Evolutionary conservation across 805 yeast species (phyloP).

Genomic region (Wickerhamiella kazuoi): DNA sequence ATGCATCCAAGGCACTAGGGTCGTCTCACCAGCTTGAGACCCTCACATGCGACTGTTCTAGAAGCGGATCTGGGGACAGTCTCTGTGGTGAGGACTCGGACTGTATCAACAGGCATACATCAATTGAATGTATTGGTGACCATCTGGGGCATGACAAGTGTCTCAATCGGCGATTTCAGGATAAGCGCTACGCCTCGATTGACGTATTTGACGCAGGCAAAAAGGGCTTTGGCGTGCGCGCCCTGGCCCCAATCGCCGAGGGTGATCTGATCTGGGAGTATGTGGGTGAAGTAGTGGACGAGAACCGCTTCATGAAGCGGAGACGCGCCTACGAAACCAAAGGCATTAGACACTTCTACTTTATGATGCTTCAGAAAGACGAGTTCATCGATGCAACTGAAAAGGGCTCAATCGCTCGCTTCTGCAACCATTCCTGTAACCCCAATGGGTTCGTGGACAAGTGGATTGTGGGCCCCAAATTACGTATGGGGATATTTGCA

Average conservation of each 20-base stretch:
- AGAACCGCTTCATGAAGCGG: constrained; percentile 50
- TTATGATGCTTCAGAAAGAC: constrained; percentile 87
- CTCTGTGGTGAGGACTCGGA: constrained; percentile 79
- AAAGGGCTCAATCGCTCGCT: constrained; percentile 76
- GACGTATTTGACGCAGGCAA: constrained; percentile 65
- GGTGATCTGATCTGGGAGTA: constrained; percentile 77
- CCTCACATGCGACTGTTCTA: constrained; percentile 84
- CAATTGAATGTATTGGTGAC: constrained; percentile 72
- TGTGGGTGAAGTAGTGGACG: constrained; percentile 85
- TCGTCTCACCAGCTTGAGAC: constrained; percentile 57
- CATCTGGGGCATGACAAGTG: constrained; percentile 35
- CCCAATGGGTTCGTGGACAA: constrained; percentile 93
- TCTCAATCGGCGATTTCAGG: constrained; percentile 86
- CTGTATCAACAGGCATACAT: constrained; percentile 83
- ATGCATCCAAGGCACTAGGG: constrained; percentile 45
- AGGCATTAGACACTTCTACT: constrained; percentile 67
- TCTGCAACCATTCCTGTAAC: constrained; percentile 85
- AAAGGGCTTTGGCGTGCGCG: constrained; percentile 84
- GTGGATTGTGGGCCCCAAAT: constrained; percentile 86
- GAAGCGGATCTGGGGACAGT: constrained; percentile 21
- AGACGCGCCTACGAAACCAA: constrained; percentile 45
- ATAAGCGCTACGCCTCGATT: constrained; percentile 51
- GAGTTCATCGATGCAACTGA: constrained; percentile 90
- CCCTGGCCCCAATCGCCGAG: constrained; percentile 37
- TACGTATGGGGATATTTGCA: constrained; percentile 90